Evolutionary conservation across 2,329 filamentous ascomycete species (phyloP).

Genomic region (Talaromyces rugulosus): DNA sequence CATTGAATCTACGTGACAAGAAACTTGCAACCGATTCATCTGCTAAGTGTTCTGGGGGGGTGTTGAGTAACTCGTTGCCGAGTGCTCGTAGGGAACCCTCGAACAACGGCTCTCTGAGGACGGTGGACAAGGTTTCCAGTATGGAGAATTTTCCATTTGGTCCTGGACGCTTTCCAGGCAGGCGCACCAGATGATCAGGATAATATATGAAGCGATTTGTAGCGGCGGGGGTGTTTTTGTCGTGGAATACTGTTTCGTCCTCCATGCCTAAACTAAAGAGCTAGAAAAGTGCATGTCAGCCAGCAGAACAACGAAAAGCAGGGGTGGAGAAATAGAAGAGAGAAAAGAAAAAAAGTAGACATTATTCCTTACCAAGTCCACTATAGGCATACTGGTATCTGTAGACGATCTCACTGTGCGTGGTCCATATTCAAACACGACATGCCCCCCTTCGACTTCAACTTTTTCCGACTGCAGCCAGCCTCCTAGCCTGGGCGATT

Average conservation of each 20-base stretch:
- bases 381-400: constrained; percentile 61
- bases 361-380: constrained; percentile 58
- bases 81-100: constrained; percentile 39
- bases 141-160: constrained; percentile 15
- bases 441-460: constrained; percentile 53
- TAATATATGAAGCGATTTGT: constrained; percentile 80
- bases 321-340: neutral
- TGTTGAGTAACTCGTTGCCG: constrained; percentile 25
- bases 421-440: constrained; percentile 81
- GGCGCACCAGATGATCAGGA: constrained; percentile 69
- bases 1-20: constrained; percentile 52
- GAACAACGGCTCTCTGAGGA: constrained; percentile 56
- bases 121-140: constrained; percentile 20
- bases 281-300: constrained; percentile 33
- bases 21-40: constrained; percentile 74
- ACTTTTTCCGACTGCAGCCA: constrained; percentile 72
- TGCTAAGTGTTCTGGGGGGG: constrained; percentile 27
- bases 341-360: neutral
- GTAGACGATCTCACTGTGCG: constrained; percentile 62
- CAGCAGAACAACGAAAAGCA: neutral
- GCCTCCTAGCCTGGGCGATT: constrained; percentile 65
- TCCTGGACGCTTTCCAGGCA: constrained; percentile 45
- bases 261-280: constrained; percentile 54
- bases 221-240: constrained; percentile 48
- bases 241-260: constrained; percentile 54